Percentiles rank a stretch among this genome's conserved stretches.
Conservation (phyloP, 1,284 basidiomycete genomes). For the Schizophyllum commune region DNA sequence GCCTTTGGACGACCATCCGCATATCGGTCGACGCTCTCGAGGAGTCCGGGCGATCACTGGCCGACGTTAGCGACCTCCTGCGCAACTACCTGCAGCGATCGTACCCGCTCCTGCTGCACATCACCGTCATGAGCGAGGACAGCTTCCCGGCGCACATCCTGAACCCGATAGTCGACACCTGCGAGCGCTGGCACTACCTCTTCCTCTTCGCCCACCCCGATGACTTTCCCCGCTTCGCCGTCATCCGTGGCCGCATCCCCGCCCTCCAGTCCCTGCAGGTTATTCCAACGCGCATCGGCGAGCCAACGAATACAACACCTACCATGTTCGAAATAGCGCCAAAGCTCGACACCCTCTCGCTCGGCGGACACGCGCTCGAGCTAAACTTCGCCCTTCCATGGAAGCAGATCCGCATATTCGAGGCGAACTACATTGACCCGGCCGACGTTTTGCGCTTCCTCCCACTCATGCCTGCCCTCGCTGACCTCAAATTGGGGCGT, state of each 20-base stretch:
- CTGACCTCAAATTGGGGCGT: not conserved
- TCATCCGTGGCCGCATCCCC: not conserved
- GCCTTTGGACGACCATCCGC: not conserved
- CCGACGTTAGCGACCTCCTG: not conserved
- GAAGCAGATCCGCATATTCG: not conserved
- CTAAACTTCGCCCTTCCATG: not conserved
- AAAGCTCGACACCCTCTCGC: not conserved
- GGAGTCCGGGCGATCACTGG: not conserved
- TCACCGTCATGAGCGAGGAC: not conserved
- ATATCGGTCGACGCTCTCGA: not conserved
- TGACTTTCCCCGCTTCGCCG: not conserved
- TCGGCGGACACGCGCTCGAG: not conserved
- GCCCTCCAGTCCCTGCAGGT: not conserved
- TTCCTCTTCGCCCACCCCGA: not conserved
- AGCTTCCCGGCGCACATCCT: not conserved
- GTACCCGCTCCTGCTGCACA: not conserved
- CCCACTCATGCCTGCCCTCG: not conserved
- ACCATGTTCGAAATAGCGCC: not conserved
- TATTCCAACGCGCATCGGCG: not conserved
- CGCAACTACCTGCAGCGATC: not conserved
- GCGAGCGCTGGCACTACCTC: not conserved
- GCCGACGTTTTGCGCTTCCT: not conserved
- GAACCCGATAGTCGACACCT: not conserved
- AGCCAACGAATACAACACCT: not conserved
- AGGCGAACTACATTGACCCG: not conserved